Evolutionary conservation across 495 filamentous ascomycete genomes (phyloP), one percentile per base, ranked within the genome.

Genomic region (Podospora pseudopauciseta): DNA sequence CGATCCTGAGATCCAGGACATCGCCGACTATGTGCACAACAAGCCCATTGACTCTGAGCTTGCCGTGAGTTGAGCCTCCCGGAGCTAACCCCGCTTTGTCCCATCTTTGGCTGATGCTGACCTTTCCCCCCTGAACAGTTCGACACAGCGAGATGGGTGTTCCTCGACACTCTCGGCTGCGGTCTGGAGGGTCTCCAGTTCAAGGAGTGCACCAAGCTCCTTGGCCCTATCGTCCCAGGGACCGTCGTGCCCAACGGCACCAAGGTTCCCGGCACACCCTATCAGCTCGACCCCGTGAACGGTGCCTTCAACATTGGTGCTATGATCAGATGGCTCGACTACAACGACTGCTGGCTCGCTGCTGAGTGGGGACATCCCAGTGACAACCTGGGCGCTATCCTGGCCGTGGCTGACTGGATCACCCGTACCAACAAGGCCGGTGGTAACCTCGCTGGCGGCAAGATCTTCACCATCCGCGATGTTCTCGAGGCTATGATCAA

Each of bases 301-400:
- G 95, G 91, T 56, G 95, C 95, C 65, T 99, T 99, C 86, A 98
- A 99, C 86, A 98, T 99, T 68, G 95, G 95, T 67, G 89, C 96
- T 70, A 96, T 95, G 89, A 97, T 99, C 81, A 86, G 95, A 72
- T 99, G 95, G 95, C 87, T 99, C 65, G 95, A 99, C 80, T 99
- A 97, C 87, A 99, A 99, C 78, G 95, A 99, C 86, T 98, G 95
- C 86, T 99, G 95, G 96, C 84, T 99, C 66, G 95, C 95, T 18
- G 95, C 95, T 65, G 95, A 99, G 83, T 99, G 95, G 95, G 95
- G 95, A 59, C 95, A 99, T 76, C 95, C 85, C 30, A 81, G 82
- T 26, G 87, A 88, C 34, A 86, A 73, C 65, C 81, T 90, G 32
- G 86, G 86, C 9, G 86, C 86, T 68, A 85, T 91, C 26, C 85